Evolutionary conservation across 2,329 filamentous ascomycete species (phyloP), one percentile per base, ranked within the genome.

Genomic region (Aspergillus sp.): DNA sequence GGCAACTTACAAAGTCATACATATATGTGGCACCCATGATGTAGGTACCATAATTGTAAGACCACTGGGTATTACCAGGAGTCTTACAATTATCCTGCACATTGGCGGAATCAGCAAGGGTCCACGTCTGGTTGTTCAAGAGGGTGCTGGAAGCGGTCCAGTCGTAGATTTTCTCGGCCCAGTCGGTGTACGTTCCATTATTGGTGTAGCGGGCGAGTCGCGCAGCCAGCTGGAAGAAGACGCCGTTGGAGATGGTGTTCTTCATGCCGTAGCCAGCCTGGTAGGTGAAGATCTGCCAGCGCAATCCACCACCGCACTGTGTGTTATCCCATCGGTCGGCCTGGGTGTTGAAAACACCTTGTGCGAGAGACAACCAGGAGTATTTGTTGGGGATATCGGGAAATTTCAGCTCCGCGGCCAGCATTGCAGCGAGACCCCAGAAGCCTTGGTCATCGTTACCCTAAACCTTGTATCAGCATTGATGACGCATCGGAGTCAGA

Each of bases 261-360:
- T 90, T 93, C 77, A 94, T 93, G 59, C 81, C 76, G 63, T 89
- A 83, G 9, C 88, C 88, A 51, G 81, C 81, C 62, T 94, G 91
- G 57, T 78, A 79, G 1, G 77, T 70, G 63, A 83, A 90, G 55
- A 94, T 88, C 70, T 94, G 88, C 86, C 86, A 91, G 47, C 80
- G 75, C 41, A 93, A 69, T 4, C 88, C 88, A 50, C 88, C 88
- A 28, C 73, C 75, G 58, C 88, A 94, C 35, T 71, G 67, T 0
- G 73, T 69, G 0, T 70, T 74, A 61, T 90, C 82, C 88, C 88
- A 93, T 41, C 88, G 79, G 26, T 66, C 65, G 4, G 74, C 75
- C 58, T 89, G 83, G 39, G 78, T 76, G 62, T 89, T 82, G 75
- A 87, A 93, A 30, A 86, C 78, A 53, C 85, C 86, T 56, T 77